Percentiles rank a stretch among this genome's conserved stretches.
These are phyloP conservation scores for Thelonectria discophora DNA, from an alignment of 2,329 filamentous ascomycete species.

Conservation along the genomic window DNA sequence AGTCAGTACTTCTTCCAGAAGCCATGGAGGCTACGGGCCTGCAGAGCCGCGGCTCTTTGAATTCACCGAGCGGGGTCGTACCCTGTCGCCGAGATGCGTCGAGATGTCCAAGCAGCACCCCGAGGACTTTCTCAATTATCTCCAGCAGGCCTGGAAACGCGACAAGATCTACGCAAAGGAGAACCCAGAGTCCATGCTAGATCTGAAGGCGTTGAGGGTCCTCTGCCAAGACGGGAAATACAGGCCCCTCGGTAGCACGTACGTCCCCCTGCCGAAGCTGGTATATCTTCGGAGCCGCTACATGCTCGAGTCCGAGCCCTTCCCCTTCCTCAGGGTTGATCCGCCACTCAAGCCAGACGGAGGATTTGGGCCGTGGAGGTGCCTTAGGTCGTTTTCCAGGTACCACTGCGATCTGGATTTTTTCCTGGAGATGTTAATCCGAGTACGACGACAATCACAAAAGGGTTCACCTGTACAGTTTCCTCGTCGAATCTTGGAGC, in stretches of 20 bases:
- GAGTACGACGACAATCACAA: conserved; percentile 25
- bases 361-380: conserved; percentile 31
- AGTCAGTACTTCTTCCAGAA: conserved; percentile 34
- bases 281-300: conserved; percentile 38
- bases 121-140: conserved; percentile 11
- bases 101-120: conserved; percentile 23
- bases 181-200: neutral
- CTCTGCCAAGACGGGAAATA: conserved; percentile 17
- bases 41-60: conserved; percentile 37
- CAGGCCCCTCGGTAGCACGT: conserved; percentile 29
- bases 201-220: conserved; percentile 8
- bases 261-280: conserved; percentile 38
- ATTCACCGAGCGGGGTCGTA: conserved; percentile 35
- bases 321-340: conserved; percentile 37
- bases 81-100: conserved; percentile 16
- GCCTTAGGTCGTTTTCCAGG: neutral
- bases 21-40: conserved; percentile 35
- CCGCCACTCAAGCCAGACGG: conserved; percentile 28
- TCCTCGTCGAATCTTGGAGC: conserved; percentile 35
- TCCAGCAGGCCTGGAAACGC: conserved; percentile 10
- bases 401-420: conserved; percentile 33
- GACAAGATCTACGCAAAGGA: conserved; percentile 1
- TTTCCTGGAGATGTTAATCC: conserved; percentile 36
- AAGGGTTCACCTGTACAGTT: conserved; percentile 31
- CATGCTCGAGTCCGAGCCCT: conserved; percentile 35